Conservation (phyloP, 2,329 filamentous ascomycete species). For the Ceratocystis papillata region DNA sequence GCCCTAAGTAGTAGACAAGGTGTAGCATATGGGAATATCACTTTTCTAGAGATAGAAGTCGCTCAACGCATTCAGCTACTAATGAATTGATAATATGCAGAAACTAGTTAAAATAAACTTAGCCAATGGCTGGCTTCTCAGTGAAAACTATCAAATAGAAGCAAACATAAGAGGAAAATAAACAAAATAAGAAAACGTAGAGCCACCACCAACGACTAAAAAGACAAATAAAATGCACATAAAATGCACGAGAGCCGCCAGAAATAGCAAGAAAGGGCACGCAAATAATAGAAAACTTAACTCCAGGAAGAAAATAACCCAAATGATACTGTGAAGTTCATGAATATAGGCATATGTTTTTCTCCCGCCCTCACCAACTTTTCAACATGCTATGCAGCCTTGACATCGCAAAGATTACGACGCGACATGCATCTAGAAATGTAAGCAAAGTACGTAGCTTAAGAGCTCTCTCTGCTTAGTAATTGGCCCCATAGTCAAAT, state of each 20-base stretch:
- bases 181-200: not conserved
- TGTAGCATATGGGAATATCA: too few species aligned
- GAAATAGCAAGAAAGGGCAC: not conserved
- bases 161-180: not conserved
- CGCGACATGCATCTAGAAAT: not conserved
- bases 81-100: not conserved
- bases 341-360: not conserved
- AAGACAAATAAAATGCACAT: not conserved
- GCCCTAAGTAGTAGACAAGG: too few species aligned
- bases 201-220: not conserved
- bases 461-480: conserved; percentile 8
- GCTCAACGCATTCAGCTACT: too few species aligned
- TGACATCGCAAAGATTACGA: not conserved
- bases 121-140: not conserved
- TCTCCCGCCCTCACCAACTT: not conserved
- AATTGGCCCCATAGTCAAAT: conserved; percentile 24
- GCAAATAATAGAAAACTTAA: not conserved
- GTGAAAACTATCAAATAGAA: not conserved
- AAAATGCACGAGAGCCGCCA: not conserved
- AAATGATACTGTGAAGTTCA: conserved; percentile 7
- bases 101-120: not conserved
- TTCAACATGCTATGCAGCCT: not conserved
- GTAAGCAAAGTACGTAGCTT: too few species aligned
- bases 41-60: too few species aligned
- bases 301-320: not conserved